Evolutionary conservation across 129 eudicot species (phyloP), one percentile per base, ranked within the genome.

Genomic region (Gnaphalium uliginosum): DNA sequence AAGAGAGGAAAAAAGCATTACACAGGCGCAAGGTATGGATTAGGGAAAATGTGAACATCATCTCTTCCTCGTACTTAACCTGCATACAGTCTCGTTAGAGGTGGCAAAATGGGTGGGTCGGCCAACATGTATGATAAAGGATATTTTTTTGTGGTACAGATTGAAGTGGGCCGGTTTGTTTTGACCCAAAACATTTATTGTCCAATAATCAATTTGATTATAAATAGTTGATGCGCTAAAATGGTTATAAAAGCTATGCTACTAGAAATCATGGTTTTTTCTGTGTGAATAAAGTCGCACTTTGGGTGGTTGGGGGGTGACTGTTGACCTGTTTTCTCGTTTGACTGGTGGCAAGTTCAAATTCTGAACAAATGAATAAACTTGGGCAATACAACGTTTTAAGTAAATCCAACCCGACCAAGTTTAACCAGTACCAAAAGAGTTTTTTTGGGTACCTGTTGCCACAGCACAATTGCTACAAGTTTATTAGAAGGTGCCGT

Each of bases 1-100:
- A 88, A 82, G 92, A 85, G 66, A 81, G 95, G 85, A 88, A 69
- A 82, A 88, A 80, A 71, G 75, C 83, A 64, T 60, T 81, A 39
- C 27, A 80, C 72, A 72, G 68, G 54, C 80, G 56, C 51, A 87
- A 89, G 97, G 98, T 94, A 84, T 68, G 27, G 53, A 46, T 46
- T 11, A 46, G 37, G 64, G 72, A 70, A 27, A 33, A 69, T 62
- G 13, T 32, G 58, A 24, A 53, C 32, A 65, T 71, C 57, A 26
- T 13, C 11, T 30, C 53, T 46, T 14, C 19, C 19, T 48, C 5
- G 19, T 32, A 48, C 22, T 30, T 57, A 56, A 33, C 17, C 24
- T 19, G 27, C 56, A 53, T 29, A 53, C 80, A 56, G 33, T 67
- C 58, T 66, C 59, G 17, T 26, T 9, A 65, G 72, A 7, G 73